Percentiles rank a stretch among this genome's conserved stretches.
Conservation (phyloP, 148 eudicot species). For the Rhododendron vialii region DNA sequence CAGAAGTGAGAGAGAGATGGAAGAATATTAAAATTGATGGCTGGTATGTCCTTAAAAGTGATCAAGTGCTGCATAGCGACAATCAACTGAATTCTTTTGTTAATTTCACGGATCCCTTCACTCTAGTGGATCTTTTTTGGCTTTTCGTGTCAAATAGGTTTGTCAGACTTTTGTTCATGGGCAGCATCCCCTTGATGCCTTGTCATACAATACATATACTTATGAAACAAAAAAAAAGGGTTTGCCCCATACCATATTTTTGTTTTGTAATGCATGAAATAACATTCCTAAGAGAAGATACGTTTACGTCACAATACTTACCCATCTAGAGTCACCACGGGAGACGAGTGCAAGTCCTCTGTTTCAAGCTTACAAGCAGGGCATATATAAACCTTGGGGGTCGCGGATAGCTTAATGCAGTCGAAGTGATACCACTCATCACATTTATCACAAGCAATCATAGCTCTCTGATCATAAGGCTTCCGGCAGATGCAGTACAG, state of each 20-base stretch:
- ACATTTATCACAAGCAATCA: conserved; percentile 97
- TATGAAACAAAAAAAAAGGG: not conserved
- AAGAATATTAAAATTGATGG: not conserved
- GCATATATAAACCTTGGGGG: conserved; percentile 75
- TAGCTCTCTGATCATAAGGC: conserved; percentile 79
- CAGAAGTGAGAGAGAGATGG: not conserved
- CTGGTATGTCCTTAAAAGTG: not conserved
- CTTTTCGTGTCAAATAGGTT: not conserved
- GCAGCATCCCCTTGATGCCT: not conserved
- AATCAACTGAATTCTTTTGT: not conserved
- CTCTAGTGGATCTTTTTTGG: not conserved
- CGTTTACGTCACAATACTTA: conserved; percentile 16
- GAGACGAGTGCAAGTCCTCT: conserved; percentile 31
- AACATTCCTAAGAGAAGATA: not conserved
- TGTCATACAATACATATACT: not conserved
- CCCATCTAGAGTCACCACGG: conserved; percentile 44
- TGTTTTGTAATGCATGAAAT: not conserved
- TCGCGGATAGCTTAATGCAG: conserved; percentile 61
- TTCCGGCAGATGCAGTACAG: conserved; percentile 96
- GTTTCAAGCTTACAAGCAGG: conserved; percentile 74
- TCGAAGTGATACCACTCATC: conserved; percentile 99
- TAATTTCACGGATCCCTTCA: not conserved
- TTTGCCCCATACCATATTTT: not conserved
- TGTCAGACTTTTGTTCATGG: not conserved
- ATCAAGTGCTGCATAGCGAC: not conserved